Conservation (phyloP, 768 basidiomycete genomes). For the Baorangia bicolor region DNA sequence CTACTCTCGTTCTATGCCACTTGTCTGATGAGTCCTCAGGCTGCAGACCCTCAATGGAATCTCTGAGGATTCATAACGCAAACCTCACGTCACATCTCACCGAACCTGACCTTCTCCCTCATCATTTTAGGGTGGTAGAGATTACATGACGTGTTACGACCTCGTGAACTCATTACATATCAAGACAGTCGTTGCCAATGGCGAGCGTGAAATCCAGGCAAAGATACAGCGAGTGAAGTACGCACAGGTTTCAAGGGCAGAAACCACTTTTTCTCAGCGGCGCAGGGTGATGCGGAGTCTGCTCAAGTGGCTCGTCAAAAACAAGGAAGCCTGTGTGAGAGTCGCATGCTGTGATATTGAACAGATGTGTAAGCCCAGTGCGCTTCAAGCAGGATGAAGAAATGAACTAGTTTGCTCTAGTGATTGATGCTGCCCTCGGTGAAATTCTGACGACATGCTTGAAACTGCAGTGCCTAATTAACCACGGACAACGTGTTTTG, state of each 20-base stretch:
- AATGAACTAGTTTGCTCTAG: constrained; percentile 39
- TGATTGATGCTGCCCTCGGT: constrained; percentile 91
- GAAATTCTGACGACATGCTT: constrained; percentile 94
- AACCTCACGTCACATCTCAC: constrained; percentile 64
- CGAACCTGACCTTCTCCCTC: constrained; percentile 53
- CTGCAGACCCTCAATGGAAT: constrained; percentile 58
- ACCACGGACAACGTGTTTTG: constrained; percentile 77
- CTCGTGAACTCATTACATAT: constrained; percentile 86
- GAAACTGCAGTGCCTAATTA: constrained; percentile 90
- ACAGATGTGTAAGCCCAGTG: constrained; percentile 72
- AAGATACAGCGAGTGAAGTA: constrained; percentile 65
- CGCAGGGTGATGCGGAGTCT: constrained; percentile 83
- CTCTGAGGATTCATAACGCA: constrained; percentile 54
- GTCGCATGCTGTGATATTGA: constrained; percentile 94
- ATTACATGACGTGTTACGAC: constrained; percentile 89
- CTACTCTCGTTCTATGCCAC: not conserved
- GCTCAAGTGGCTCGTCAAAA: constrained; percentile 89
- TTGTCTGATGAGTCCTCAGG: constrained; percentile 36
- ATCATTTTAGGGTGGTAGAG: constrained; percentile 42
- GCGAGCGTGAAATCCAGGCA: constrained; percentile 62
- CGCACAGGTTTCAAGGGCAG: constrained; percentile 73
- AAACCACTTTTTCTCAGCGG: constrained; percentile 75
- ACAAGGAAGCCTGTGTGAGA: constrained; percentile 81
- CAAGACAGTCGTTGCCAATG: constrained; percentile 73
- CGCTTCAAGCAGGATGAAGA: not conserved